Evolutionary conservation across 495 filamentous ascomycete genomes (phyloP).

Genomic region (Lepidopterella palustris): DNA sequence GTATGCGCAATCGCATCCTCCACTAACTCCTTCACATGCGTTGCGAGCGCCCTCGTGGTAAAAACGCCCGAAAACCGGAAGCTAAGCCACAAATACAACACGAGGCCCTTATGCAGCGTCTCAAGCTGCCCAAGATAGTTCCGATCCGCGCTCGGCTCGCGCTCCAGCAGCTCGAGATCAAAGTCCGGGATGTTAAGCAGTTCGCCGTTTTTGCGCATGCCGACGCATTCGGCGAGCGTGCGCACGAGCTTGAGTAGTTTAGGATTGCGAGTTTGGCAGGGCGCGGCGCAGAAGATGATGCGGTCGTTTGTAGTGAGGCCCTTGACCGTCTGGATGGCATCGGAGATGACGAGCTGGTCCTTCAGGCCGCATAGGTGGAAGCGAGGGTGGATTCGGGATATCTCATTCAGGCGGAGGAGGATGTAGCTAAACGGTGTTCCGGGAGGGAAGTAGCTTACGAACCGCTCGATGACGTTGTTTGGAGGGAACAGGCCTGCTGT

Average conservation of each 20-base stretch:
- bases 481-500: conserved; percentile 74
- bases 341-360: conserved; percentile 56
- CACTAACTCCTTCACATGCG: conserved; percentile 71
- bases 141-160: conserved; percentile 33
- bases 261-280: conserved; percentile 42
- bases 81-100: conserved; percentile 82
- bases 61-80: conserved; percentile 72
- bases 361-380: conserved; percentile 67
- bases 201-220: conserved; percentile 55
- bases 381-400: conserved; percentile 49
- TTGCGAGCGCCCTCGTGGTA: conserved; percentile 64
- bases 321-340: conserved; percentile 58
- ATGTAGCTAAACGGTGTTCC: conserved; percentile 72
- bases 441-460: conserved; percentile 71
- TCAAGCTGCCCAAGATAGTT: conserved; percentile 62
- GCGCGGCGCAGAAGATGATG: conserved; percentile 66
- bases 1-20: conserved; percentile 69
- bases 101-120: conserved; percentile 68
- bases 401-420: conserved; percentile 61
- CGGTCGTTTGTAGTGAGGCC: conserved; percentile 64
- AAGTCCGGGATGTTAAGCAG: conserved; percentile 51
- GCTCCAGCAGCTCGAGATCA: conserved; percentile 37
- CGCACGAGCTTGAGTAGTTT: conserved; percentile 41
- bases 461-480: conserved; percentile 55
- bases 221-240: conserved; percentile 61